Percentiles rank a stretch among this genome's conserved stretches.
Evolutionary conservation across 257 asterid genomes (phyloP).

Genomic region (Salvia hispanica): DNA sequence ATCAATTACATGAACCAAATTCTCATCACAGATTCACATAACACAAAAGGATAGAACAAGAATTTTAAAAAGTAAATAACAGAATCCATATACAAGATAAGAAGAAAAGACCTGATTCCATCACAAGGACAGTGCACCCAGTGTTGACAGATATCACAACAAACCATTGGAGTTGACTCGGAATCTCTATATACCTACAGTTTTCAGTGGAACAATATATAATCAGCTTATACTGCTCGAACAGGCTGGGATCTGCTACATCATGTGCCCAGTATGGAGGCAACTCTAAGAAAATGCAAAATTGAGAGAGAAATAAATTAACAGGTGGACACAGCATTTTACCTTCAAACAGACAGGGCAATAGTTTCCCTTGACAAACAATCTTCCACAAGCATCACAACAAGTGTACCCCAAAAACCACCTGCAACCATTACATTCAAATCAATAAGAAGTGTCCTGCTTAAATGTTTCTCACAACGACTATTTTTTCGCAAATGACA

Average conservation of each 20-base stretch:
- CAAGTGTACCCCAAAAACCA: slow-evolving; percentile 98
- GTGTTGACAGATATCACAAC: slow-evolving; percentile 92
- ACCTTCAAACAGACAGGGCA: slow-evolving; percentile 98
- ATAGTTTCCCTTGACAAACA: slow-evolving; percentile 88
- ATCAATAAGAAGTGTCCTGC: not conserved
- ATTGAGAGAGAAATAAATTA: slow-evolving; percentile 9
- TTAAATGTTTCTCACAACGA: not conserved
- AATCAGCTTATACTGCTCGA: slow-evolving; percentile 34
- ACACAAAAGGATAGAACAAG: not conserved
- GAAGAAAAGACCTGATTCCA: slow-evolving; percentile 71
- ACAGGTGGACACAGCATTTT: slow-evolving; percentile 18
- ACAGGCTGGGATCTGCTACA: slow-evolving; percentile 17
- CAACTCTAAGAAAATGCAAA: slow-evolving; percentile 6
- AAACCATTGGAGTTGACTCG: slow-evolving; percentile 97
- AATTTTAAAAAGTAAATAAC: slow-evolving; percentile 8
- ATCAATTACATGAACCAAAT: slow-evolving; percentile 6
- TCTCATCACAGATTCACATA: slow-evolving; percentile 19
- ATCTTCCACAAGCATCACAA: slow-evolving; percentile 99
- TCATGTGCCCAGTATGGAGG: slow-evolving; percentile 15
- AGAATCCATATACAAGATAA: not conserved
- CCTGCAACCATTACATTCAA: slow-evolving; percentile 46
- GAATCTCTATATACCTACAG: slow-evolving; percentile 95
- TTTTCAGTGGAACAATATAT: slow-evolving; percentile 24
- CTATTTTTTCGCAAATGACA: not conserved
- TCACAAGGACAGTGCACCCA: slow-evolving; percentile 99